Percentiles rank a stretch among this genome's conserved stretches.
phyloP scores from a whole-genome alignment of 2,329 filamentous ascomycete genomes.

The Metarhizium anisopliae region DNA sequence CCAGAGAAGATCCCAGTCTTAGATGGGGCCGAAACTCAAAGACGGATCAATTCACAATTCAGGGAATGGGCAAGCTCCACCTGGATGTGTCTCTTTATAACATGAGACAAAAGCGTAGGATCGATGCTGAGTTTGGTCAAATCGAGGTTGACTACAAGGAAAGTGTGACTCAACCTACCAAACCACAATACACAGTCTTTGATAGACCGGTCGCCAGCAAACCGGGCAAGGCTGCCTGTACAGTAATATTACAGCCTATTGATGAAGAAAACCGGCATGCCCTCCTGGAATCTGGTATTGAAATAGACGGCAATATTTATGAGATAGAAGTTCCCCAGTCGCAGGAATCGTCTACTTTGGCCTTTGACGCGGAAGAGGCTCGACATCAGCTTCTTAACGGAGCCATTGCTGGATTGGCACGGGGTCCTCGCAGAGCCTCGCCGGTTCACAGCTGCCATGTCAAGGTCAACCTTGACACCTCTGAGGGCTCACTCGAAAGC shows the following conservation, averaged over 20 bases:
- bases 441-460: slow-evolving; percentile 72
- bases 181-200: slow-evolving; percentile 52
- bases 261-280: slow-evolving; percentile 29
- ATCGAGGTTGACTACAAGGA: slow-evolving; percentile 97
- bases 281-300: slow-evolving; percentile 32
- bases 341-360: slow-evolving; percentile 37
- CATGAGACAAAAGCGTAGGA: slow-evolving; percentile 82
- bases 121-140: slow-evolving; percentile 73
- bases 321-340: slow-evolving; percentile 45
- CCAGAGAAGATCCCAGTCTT: slow-evolving; percentile 88
- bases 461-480: slow-evolving; percentile 58
- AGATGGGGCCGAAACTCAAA: slow-evolving; percentile 79
- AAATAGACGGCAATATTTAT: slow-evolving; percentile 63
- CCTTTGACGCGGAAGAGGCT: slow-evolving; percentile 40
- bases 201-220: slow-evolving; percentile 77
- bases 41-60: slow-evolving; percentile 84
- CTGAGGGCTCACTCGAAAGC: slow-evolving; percentile 43
- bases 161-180: slow-evolving; percentile 52
- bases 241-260: slow-evolving; percentile 56
- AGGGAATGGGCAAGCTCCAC: slow-evolving; percentile 94
- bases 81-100: slow-evolving; percentile 87
- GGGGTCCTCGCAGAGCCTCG: slow-evolving; percentile 72
- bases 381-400: slow-evolving; percentile 64
- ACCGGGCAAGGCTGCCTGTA: slow-evolving; percentile 67
- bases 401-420: slow-evolving; percentile 70